phyloP scores from a whole-genome alignment of 2,329 filamentous ascomycete species.

The Grosmannia penicillata region DNA sequence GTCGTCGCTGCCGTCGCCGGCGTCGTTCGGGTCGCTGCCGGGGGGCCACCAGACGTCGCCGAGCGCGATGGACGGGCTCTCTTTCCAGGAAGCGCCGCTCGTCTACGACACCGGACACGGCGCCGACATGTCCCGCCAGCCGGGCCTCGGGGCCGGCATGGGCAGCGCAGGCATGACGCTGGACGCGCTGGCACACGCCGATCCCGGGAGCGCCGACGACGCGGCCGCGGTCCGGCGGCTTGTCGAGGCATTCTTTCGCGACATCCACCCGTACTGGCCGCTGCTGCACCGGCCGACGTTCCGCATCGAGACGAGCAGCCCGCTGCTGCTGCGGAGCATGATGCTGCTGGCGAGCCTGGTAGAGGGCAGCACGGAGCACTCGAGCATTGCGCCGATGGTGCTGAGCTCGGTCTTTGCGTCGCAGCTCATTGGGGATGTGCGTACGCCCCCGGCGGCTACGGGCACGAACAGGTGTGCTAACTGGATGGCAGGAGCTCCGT shows the following conservation, averaged over 20 bases:
- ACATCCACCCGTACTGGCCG: slow-evolving; percentile 1
- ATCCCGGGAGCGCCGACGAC: neutral
- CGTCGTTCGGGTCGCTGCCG: too few relatives aligned
- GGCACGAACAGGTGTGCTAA: too few relatives aligned
- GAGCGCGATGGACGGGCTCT: too few relatives aligned
- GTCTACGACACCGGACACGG: too few relatives aligned
- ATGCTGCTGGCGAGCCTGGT: slow-evolving; percentile 1
- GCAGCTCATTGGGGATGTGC: slow-evolving; percentile 1
- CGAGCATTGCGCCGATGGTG: neutral
- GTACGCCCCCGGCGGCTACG: neutral
- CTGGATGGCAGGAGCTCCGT: neutral
- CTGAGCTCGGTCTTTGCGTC: neutral
- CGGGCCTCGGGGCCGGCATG: too few relatives aligned
- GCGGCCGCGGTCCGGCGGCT: neutral
- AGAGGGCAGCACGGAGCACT: neutral
- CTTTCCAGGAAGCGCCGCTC: too few relatives aligned
- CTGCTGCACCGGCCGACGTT: slow-evolving; percentile 5
- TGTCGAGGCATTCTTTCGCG: slow-evolving; percentile 1
- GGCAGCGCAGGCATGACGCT: too few relatives aligned
- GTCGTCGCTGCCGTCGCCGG: too few relatives aligned
- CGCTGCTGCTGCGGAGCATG: slow-evolving; percentile 2
- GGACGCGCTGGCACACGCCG: neutral
- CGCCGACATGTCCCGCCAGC: too few relatives aligned
- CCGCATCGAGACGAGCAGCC: neutral
- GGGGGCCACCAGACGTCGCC: too few relatives aligned